Evolutionary conservation across 768 basidiomycete species (phyloP), one percentile per base, ranked within the genome.

Genomic region (Russula lepida): DNA sequence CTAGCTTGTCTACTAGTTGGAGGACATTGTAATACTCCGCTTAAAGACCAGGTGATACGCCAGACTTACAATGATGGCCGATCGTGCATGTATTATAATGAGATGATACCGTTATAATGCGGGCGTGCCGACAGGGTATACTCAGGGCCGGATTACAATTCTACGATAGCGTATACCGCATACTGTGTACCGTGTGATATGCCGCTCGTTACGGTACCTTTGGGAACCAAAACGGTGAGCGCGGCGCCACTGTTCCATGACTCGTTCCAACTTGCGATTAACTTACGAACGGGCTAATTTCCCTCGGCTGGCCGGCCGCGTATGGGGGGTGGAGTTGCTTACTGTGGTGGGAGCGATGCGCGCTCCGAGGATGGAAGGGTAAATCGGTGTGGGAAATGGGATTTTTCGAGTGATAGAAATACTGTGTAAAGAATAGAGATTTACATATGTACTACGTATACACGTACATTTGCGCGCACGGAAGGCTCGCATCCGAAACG

Each of bases 41-140:
- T 49, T 46, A 44, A 13, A 35, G 7, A 6, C 8, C 9, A 49
- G 46, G 53, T 15, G 23, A 49, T 44, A 27, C 44, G n/a, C 47
- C 58, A 32, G 33, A n/a, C 37, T 43, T 39, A 27, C 56, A 19
- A 12, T 21, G 19, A 12, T 21, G 19, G 32, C 51, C n/a, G 50
- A 33, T 37, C 41, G 23, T 19, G 30, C 3, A 15, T 35, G 41
- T 9, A 49, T 49, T 6, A 30, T 35, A 30, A n/a, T n/a, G 37
- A 43, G 58, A 55, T 56, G 1, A 60, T 56, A 44, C 54, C 54
- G 60, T 61, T 50, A 61, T 61, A 51, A 61, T 61, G 41, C 41
- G n/a, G 41, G n/a, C n/a, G 9, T 43, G 19, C n/a, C 9, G 41
- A 43, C 5, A n/a, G 41, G 41, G 15, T 41, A 19, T 41, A 19